Evolutionary conservation across 2,329 filamentous ascomycete species (phyloP).

Genomic region (Fusarium solani-melongenae): DNA sequence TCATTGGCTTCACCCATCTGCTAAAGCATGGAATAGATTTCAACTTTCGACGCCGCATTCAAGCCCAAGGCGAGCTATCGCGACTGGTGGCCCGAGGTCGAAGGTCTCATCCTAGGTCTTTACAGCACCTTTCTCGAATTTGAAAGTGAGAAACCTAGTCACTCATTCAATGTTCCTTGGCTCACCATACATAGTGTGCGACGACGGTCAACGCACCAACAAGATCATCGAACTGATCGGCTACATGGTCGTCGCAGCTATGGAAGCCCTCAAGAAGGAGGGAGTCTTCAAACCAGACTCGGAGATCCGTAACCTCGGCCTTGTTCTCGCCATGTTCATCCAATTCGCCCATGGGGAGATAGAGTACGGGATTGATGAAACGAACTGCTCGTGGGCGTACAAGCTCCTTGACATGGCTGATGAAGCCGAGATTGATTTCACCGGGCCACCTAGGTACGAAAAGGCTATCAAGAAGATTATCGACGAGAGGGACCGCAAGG

Average conservation of each 20-base stretch:
- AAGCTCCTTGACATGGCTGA: conserved; percentile 26
- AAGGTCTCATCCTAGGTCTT: conserved; percentile 33
- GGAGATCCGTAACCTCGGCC: conserved; percentile 29
- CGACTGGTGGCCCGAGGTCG: conserved; percentile 39
- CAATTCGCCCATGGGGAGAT: conserved; percentile 9
- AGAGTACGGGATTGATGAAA: background rate
- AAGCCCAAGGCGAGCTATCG: conserved; percentile 22
- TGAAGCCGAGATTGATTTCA: conserved; percentile 13
- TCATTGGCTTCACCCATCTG: fast-evolving
- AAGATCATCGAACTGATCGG: conserved; percentile 25
- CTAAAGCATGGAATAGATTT: conserved; percentile 43
- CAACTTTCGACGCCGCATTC: background rate
- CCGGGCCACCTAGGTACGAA: background rate
- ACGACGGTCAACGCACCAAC: conserved; percentile 6
- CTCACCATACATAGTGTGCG: conserved; percentile 9
- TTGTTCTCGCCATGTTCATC: conserved; percentile 21
- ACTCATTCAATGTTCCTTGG: no score
- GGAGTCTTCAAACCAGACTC: conserved; percentile 25
- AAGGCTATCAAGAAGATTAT: background rate
- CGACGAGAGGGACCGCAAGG: background rate
- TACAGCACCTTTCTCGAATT: conserved; percentile 3
- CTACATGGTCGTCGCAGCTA: conserved; percentile 12
- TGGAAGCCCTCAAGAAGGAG: conserved; percentile 26
- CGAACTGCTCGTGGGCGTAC: conserved; percentile 23
- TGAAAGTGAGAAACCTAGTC: background rate